phyloP scores from a whole-genome alignment of 1,139 yeast genomes.

The Yamadazyma triangularis region DNA sequence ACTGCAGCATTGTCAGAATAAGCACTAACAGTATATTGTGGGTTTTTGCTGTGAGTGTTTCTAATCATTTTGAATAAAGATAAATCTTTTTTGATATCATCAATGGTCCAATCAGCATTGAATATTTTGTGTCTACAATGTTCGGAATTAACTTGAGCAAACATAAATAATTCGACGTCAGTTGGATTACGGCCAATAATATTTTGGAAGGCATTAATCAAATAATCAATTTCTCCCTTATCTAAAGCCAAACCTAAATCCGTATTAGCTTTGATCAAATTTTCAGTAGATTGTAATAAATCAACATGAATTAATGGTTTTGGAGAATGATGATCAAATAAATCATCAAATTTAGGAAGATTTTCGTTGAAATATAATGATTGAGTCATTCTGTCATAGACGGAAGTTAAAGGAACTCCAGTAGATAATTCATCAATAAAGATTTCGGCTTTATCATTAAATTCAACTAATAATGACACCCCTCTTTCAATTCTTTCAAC shows the following conservation, averaged over 20 bases:
- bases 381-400: slow-evolving; percentile 97
- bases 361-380: slow-evolving; percentile 43
- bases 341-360: slow-evolving; percentile 61
- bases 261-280: slow-evolving; percentile 72
- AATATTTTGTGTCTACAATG: slow-evolving; percentile 99
- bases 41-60: slow-evolving; percentile 80
- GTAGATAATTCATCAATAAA: slow-evolving; percentile 8
- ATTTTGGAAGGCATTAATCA: slow-evolving; percentile 70
- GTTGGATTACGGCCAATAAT: slow-evolving; percentile 88
- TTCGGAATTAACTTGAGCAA: slow-evolving; percentile 98
- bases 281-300: slow-evolving; percentile 53
- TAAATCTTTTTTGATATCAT: slow-evolving; percentile 67
- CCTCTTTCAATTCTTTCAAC: slow-evolving; percentile 92
- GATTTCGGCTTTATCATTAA: slow-evolving; percentile 48
- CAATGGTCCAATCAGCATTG: slow-evolving; percentile 98
- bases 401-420: slow-evolving; percentile 54
- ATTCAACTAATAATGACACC: slow-evolving; percentile 64
- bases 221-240: slow-evolving; percentile 85
- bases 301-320: slow-evolving; percentile 82
- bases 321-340: slow-evolving; percentile 77
- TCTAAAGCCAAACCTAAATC: slow-evolving; percentile 89
- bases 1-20: slow-evolving; percentile 99
- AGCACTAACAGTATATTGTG: slow-evolving; percentile 85
- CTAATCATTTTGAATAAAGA: slow-evolving; percentile 93
- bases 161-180: slow-evolving; percentile 97